Conservation (phyloP, 179 eudicot species). For the Drosera spatulata region DNA sequence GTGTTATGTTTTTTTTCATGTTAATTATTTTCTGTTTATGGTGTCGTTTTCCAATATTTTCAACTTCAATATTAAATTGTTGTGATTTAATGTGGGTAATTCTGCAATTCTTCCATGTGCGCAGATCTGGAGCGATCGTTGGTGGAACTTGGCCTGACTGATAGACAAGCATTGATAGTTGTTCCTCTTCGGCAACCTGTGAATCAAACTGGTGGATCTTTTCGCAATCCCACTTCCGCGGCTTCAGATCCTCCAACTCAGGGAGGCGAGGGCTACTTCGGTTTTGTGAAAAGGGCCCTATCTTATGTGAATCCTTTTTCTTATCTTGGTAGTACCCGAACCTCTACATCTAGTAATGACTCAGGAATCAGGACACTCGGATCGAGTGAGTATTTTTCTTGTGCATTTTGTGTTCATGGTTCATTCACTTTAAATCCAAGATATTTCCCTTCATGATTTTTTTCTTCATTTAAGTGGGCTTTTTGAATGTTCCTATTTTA, state of each 20-base stretch:
- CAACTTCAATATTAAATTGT: no score
- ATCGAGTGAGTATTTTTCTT: conserved; percentile 24
- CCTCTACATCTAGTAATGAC: conserved; percentile 28
- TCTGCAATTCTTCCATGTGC: not conserved
- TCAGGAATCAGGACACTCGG: conserved; percentile 22
- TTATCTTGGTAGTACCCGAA: conserved; percentile 33
- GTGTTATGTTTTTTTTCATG: no score
- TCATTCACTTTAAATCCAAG: no score
- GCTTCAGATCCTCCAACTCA: conserved; percentile 14
- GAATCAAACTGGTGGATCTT: conserved; percentile 11
- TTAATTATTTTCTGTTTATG: no score
- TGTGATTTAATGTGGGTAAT: no score
- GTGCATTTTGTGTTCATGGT: no score
- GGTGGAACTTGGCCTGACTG: conserved; percentile 28
- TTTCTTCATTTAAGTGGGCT: no score
- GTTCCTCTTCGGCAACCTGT: conserved; percentile 19
- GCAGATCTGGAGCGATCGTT: conserved; percentile 39
- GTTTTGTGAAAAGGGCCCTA: conserved; percentile 22
- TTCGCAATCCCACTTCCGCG: conserved; percentile 7
- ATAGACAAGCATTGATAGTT: conserved; percentile 49
- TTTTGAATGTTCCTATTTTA: no score
- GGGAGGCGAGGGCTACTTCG: conserved; percentile 32
- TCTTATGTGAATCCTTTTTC: conserved; percentile 46
- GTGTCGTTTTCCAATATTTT: no score
- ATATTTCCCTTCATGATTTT: no score